Percentiles rank a stretch among this genome's conserved stretches.
phyloP scores from a whole-genome alignment of 2,329 filamentous ascomycete species.

The Gremmenia infestans region DNA sequence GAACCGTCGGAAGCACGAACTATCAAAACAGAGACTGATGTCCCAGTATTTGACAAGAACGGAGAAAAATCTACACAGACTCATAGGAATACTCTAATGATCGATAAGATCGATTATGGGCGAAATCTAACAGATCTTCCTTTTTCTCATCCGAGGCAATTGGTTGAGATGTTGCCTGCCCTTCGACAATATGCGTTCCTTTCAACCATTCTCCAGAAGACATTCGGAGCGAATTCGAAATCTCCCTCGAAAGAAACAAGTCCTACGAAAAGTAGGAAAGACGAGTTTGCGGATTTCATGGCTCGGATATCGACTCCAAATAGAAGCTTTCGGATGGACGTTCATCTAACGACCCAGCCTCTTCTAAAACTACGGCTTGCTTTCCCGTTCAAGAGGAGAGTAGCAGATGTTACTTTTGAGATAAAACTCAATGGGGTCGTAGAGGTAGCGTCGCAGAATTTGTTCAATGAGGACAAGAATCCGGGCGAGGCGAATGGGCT shows the following conservation, averaged over 20 bases:
- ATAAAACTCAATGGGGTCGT: constrained; percentile 28
- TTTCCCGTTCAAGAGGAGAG: constrained; percentile 25
- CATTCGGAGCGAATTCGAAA: constrained; percentile 41
- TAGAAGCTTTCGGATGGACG: constrained; percentile 21
- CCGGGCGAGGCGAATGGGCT: constrained; percentile 13
- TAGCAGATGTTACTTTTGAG: constrained; percentile 29
- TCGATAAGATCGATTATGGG: constrained; percentile 70
- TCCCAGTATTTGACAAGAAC: constrained; percentile 36
- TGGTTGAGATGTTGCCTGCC: constrained; percentile 67
- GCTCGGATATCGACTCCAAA: constrained; percentile 4
- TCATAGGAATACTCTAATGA: constrained; percentile 58
- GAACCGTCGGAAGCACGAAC: constrained; percentile 55
- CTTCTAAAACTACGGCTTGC: constrained; percentile 23
- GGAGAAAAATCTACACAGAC: constrained; percentile 25
- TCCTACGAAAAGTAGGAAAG: constrained; percentile 20
- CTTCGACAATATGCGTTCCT: constrained; percentile 73
- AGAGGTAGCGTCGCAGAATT: constrained; percentile 27
- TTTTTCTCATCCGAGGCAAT: constrained; percentile 73
- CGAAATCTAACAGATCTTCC: constrained; percentile 62
- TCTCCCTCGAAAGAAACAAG: constrained; percentile 5
- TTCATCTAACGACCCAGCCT: constrained; percentile 28
- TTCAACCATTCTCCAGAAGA: constrained; percentile 57
- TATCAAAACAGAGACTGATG: constrained; percentile 44
- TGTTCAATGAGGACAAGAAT: constrained; percentile 19
- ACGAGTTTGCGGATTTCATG: constrained; percentile 30